Evolutionary conservation across 192 early-diverging fungal genomes (phyloP).

Genomic region (Backusella luteola): DNA sequence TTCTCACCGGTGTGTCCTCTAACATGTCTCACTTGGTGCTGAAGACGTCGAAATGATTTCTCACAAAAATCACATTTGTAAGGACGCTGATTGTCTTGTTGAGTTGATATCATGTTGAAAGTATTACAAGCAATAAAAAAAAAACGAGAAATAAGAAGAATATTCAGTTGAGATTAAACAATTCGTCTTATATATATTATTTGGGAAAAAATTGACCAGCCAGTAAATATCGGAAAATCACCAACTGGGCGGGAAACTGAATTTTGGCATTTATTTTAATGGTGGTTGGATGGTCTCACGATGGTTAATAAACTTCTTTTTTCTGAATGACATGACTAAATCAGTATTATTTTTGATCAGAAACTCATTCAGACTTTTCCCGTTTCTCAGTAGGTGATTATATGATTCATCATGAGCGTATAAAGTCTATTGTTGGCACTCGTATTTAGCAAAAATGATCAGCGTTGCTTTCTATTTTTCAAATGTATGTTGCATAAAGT

Average conservation of each 20-base stretch:
- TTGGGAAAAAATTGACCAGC: background rate
- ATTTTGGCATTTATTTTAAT: slow-evolving; percentile 6
- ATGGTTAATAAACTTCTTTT: background rate
- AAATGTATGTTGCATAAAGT: background rate
- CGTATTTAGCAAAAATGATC: background rate
- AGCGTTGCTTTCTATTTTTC: background rate
- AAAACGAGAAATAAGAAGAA: background rate
- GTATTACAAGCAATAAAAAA: background rate
- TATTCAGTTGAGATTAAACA: background rate
- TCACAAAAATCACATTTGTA: slow-evolving; percentile 13
- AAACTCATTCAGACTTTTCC: slow-evolving; percentile 1
- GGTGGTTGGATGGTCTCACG: background rate
- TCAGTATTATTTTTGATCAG: slow-evolving; percentile 4
- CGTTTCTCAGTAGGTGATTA: background rate
- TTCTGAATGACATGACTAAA: slow-evolving; percentile 1
- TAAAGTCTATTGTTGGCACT: background rate
- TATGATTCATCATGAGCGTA: background rate
- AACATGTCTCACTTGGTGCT: slow-evolving; percentile 4
- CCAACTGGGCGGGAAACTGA: background rate
- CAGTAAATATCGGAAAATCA: background rate
- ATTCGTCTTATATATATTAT: background rate
- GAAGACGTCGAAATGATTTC: slow-evolving; percentile 4
- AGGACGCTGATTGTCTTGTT: background rate
- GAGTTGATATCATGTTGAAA: background rate
- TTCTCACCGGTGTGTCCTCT: slow-evolving; percentile 9